Conservation (phyloP, 1,284 basidiomycete species). For the Boletus sp. region DNA sequence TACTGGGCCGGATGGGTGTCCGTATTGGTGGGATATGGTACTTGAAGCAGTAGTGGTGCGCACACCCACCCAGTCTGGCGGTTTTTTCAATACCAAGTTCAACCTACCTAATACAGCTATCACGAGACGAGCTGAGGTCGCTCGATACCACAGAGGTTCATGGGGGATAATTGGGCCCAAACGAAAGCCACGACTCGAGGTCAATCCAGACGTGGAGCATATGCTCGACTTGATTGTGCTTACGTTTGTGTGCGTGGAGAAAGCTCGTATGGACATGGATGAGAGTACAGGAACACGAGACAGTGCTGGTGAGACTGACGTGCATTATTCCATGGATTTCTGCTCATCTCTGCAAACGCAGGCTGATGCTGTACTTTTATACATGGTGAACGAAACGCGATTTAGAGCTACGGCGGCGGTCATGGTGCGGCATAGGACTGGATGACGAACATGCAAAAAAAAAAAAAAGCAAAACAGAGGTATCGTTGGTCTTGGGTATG, state of each 20-base stretch:
- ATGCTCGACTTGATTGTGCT: constrained; percentile 40
- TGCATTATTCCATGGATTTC: neutral
- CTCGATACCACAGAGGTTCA: constrained; percentile 26
- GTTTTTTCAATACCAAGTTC: neutral
- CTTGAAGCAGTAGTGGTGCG: constrained; percentile 20
- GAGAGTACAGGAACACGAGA: constrained; percentile 1
- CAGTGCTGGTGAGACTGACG: constrained; percentile 8
- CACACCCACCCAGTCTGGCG: neutral
- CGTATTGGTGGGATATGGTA: constrained; percentile 29
- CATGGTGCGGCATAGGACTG: neutral
- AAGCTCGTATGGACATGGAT: constrained; percentile 33
- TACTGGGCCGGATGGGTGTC: constrained; percentile 22
- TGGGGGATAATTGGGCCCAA: constrained; percentile 21
- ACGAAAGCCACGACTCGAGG: constrained; percentile 30
- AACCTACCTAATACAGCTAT: constrained; percentile 15
- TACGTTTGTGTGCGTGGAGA: constrained; percentile 42
- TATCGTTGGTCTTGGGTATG: neutral
- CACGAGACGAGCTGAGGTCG: constrained; percentile 24
- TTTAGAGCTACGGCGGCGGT: neutral
- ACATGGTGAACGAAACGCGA: neutral
- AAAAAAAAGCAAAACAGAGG: neutral
- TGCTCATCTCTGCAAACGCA: constrained; percentile 2
- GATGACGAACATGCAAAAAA: no score
- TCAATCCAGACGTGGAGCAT: constrained; percentile 32
- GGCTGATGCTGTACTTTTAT: constrained; percentile 12